Conservation (phyloP, 2,329 filamentous ascomycete genomes). For the Neonectria sp. region DNA sequence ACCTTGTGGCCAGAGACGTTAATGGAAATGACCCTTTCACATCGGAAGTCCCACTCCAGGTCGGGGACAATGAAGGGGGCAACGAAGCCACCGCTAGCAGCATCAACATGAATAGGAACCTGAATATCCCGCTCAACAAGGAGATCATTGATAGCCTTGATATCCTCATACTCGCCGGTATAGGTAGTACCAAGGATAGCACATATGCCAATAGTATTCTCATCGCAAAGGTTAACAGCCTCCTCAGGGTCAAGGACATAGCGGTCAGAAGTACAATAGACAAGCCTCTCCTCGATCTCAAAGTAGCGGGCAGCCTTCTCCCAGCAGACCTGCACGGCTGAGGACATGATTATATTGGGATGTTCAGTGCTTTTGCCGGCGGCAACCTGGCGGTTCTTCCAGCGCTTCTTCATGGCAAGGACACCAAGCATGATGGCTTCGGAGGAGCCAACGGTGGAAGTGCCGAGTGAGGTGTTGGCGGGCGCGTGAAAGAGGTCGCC, state of each 20-base stretch:
- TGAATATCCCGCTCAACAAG: conserved; percentile 82
- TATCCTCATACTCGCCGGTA: conserved; percentile 95
- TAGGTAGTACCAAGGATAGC: conserved; percentile 94
- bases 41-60: conserved; percentile 92
- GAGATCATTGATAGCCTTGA: conserved; percentile 92
- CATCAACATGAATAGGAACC: conserved; percentile 93
- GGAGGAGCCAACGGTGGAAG: conserved; percentile 89
- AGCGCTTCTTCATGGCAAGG: conserved; percentile 95
- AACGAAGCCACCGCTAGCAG: conserved; percentile 92
- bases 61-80: conserved; percentile 90
- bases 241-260: conserved; percentile 76
- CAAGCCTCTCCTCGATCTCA: conserved; percentile 91
- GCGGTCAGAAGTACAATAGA: conserved; percentile 73
- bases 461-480: conserved; percentile 81
- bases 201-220: conserved; percentile 91
- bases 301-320: conserved; percentile 93
- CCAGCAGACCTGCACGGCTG: conserved; percentile 97
- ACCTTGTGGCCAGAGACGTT: conserved; percentile 93
- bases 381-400: conserved; percentile 86
- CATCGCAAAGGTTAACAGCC: conserved; percentile 73
- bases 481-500: conserved; percentile 90
- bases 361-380: conserved; percentile 84
- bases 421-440: conserved; percentile 89
- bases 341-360: conserved; percentile 96
- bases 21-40: conserved; percentile 91